phyloP scores from a whole-genome alignment of 345 rosid species.

The Angophora floribunda region DNA sequence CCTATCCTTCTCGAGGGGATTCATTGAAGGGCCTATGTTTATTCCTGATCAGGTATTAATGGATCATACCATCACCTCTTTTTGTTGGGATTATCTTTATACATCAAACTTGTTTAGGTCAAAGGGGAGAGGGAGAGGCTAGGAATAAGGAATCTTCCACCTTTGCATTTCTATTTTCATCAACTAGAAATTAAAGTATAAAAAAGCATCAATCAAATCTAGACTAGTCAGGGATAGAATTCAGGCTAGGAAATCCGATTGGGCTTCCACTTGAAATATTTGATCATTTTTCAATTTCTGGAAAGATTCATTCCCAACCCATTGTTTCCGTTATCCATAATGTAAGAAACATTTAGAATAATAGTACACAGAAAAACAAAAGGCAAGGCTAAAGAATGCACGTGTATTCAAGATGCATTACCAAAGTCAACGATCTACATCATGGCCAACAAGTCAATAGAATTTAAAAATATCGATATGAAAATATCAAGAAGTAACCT shows the following conservation, averaged over 20 bases:
- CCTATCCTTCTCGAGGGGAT: background rate
- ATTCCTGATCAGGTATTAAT: background rate
- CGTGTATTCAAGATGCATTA: background rate
- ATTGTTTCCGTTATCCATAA: background rate
- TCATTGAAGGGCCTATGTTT: background rate
- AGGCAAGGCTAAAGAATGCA: background rate
- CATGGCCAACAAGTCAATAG: background rate
- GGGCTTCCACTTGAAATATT: background rate
- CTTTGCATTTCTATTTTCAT: background rate
- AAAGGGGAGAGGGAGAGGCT: background rate
- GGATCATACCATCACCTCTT: background rate
- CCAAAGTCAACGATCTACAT: background rate
- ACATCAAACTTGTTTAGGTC: background rate
- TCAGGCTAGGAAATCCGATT: background rate
- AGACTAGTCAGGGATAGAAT: background rate
- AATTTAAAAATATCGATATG: background rate
- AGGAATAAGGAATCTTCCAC: background rate
- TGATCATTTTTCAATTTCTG: background rate
- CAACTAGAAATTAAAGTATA: background rate
- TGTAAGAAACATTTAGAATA: background rate
- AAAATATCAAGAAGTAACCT: background rate
- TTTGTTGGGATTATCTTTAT: background rate
- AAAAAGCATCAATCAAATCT: background rate
- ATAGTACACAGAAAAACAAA: background rate
- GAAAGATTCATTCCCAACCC: background rate